These are phyloP conservation scores for Linum trigynum DNA, from an alignment of 345 rosid genomes.

Conservation along the genomic window DNA sequence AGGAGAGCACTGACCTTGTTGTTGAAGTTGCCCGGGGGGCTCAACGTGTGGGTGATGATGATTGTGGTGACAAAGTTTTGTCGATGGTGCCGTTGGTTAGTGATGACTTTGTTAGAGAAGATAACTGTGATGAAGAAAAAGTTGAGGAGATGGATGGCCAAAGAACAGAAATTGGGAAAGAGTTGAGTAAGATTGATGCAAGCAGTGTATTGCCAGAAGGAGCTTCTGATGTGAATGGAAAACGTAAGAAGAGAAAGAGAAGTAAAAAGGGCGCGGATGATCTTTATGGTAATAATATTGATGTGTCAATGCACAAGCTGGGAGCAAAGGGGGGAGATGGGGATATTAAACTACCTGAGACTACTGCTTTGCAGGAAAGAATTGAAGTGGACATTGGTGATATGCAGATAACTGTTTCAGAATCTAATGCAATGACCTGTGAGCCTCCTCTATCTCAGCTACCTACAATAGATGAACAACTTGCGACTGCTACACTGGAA, in stretches of 20 bases:
- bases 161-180: slow-evolving; percentile 2
- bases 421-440: not conserved
- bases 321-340: slow-evolving; percentile 8
- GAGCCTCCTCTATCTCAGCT: slow-evolving; percentile 16
- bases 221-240: slow-evolving; percentile 14
- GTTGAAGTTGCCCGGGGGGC: slow-evolving; percentile 6
- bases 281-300: slow-evolving; percentile 18
- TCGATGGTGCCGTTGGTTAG: slow-evolving; percentile 8
- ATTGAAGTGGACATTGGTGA: not conserved
- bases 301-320: slow-evolving; percentile 2
- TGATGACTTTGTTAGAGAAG: slow-evolving; percentile 10
- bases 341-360: not conserved
- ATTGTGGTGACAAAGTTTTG: not conserved
- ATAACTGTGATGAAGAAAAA: not conserved
- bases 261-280: slow-evolving; percentile 3
- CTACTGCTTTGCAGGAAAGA: not conserved
- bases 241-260: slow-evolving; percentile 13
- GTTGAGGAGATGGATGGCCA: slow-evolving; percentile 9
- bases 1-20: not conserved
- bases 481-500: slow-evolving; percentile 9
- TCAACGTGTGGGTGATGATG: slow-evolving; percentile 7
- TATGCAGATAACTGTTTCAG: not conserved
- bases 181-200: too few relatives aligned
- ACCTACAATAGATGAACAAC: slow-evolving; percentile 13
- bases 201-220: not conserved